phyloP scores from a whole-genome alignment of 768 basidiomycete genomes.

The Naematelia aurantialba region DNA sequence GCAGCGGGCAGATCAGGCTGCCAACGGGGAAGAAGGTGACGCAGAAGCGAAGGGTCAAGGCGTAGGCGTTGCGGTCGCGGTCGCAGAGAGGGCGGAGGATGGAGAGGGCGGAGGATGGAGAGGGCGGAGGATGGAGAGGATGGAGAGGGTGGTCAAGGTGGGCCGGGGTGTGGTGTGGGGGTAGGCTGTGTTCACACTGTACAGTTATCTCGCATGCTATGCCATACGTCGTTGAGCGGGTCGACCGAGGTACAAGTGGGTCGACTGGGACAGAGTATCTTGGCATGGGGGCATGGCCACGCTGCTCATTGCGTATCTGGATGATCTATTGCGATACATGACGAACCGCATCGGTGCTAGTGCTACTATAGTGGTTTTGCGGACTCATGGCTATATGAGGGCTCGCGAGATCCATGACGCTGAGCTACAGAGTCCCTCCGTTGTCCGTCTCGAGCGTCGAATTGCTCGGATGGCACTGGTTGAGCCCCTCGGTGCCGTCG shows the following conservation, averaged over 20 bases:
- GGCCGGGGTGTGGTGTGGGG: neutral
- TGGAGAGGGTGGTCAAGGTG: too few relatives aligned
- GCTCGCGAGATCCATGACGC: too few relatives aligned
- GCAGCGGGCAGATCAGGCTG: neutral
- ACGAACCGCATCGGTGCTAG: too few relatives aligned
- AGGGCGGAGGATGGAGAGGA: neutral
- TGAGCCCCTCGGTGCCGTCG: constrained; percentile 15
- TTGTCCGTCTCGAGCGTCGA: constrained; percentile 16
- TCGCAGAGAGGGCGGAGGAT: neutral
- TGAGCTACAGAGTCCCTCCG: constrained; percentile 9
- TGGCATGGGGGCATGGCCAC: too few relatives aligned
- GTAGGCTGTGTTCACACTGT: neutral
- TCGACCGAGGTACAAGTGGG: too few relatives aligned
- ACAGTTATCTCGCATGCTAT: neutral
- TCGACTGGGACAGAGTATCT: too few relatives aligned
- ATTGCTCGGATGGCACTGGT: constrained; percentile 21
- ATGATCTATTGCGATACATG: neutral
- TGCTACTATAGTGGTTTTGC: too few relatives aligned
- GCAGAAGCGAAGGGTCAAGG: neutral
- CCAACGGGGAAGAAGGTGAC: neutral
- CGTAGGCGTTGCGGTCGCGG: too few relatives aligned
- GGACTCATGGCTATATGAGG: too few relatives aligned
- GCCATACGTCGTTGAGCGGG: too few relatives aligned
- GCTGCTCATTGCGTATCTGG: too few relatives aligned
- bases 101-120: neutral